Evolutionary conservation across 345 rosid genomes (phyloP), one percentile per base, ranked within the genome.

Genomic region (Durio zibethinus): DNA sequence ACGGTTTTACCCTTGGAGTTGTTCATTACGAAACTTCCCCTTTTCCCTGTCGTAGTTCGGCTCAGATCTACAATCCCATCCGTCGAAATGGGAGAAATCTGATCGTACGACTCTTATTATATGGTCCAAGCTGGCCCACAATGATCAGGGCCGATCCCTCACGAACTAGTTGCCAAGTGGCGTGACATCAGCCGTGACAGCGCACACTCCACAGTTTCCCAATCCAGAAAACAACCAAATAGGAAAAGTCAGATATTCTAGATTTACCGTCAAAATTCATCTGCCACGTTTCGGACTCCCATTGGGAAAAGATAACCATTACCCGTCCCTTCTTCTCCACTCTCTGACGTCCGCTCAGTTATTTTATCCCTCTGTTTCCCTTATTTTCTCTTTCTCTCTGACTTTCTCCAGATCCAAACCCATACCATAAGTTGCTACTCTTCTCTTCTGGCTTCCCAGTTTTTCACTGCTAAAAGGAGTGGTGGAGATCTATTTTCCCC

Each of bases 261-360:
- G 73, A 73, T 69, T 72, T 83, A 57, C 71, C 80, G 81, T 67
- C 76, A 27, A 61, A 35, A 71, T 1, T 54, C 20, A 50, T 11
- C 4, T 0, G 73, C 54, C 88, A 88, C 90, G 90, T 89, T 84
- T 61, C 77, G 0, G 0, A 0, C 0, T 50, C 0, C 5, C 1
- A 83, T 81, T 80, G 57, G 87, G 16, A 0, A 1, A 21, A 33
- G 11, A 42, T 77, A 36, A 66, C 63, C 72, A 77, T 76, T 50
- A 7, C 79, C 69, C 79, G 73, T 56, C 38, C 31, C 23, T 45
- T 42, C 78, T 56, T 52, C 25, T 65, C 29, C 5, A 2, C 59
- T n/a, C 76, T 11, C 77, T 69, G 74, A 63, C 81, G 23, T 80
- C 78, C 84, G 89, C 78, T 78, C 83, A 50, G 83, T 81, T 87